These are phyloP conservation scores for Leavenworthia alabamica DNA, from an alignment of 345 rosid genomes.

Conservation along the genomic window DNA sequence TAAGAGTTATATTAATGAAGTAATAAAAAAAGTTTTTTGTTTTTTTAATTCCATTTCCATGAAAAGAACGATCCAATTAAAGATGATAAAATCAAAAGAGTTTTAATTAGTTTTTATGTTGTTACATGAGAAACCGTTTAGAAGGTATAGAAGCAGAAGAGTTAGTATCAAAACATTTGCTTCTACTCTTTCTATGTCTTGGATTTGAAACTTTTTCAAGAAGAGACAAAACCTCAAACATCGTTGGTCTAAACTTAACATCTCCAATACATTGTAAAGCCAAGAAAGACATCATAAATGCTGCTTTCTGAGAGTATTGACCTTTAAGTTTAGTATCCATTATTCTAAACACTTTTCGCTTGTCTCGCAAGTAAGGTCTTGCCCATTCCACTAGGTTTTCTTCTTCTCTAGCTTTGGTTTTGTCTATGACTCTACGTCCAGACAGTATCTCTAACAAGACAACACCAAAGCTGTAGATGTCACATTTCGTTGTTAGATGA, in stretches of 20 bases:
- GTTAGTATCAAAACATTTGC: constrained; percentile 18
- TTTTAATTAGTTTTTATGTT: background rate
- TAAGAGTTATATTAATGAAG: constrained; percentile 9
- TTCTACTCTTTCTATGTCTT: constrained; percentile 27
- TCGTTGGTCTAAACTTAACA: constrained; percentile 55
- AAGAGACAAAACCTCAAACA: constrained; percentile 46
- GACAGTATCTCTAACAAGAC: constrained; percentile 67
- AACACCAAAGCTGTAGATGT: constrained; percentile 85
- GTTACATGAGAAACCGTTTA: constrained; percentile 15
- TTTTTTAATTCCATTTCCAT: background rate
- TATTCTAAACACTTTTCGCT: constrained; percentile 56
- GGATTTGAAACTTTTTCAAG: constrained; percentile 37
- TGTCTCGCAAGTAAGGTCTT: constrained; percentile 56
- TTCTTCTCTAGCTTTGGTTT: constrained; percentile 42
- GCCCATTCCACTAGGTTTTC: constrained; percentile 85
- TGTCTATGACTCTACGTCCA: constrained; percentile 62
- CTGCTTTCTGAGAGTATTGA: constrained; percentile 78
- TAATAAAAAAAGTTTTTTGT: background rate
- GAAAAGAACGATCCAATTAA: constrained; percentile 8
- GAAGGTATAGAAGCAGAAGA: constrained; percentile 10
- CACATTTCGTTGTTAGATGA: constrained; percentile 84
- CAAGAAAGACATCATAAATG: constrained; percentile 60
- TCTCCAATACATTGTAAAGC: constrained; percentile 70
- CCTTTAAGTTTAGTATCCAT: constrained; percentile 86
- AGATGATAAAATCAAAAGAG: background rate